Percentiles rank a stretch among this genome's conserved stretches.
phyloP scores from a whole-genome alignment of 352 stramenopile species.

The Phytopythium kandeliae region DNA sequence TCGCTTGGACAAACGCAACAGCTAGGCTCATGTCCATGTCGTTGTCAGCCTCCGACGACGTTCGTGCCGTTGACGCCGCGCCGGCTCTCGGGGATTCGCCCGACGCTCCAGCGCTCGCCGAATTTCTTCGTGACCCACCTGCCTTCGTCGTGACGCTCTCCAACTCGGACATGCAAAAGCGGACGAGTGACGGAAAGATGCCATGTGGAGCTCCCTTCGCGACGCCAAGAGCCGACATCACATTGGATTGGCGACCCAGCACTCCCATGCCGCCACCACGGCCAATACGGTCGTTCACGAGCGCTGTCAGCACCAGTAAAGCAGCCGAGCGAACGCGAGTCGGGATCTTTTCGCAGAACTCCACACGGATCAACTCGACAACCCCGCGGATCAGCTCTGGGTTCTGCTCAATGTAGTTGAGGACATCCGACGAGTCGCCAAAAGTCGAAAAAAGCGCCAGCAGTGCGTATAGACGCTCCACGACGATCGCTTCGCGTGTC shows the following conservation, averaged over 20 bases:
- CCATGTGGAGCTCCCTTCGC: conserved; percentile 73
- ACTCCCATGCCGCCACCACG: conserved; percentile 58
- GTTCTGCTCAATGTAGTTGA: conserved; percentile 74
- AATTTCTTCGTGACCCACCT: conserved; percentile 1
- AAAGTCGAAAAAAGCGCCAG: conserved; percentile 75
- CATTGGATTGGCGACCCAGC: conserved; percentile 73
- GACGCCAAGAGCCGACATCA: conserved; percentile 71
- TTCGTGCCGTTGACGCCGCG: neutral
- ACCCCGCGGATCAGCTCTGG: conserved; percentile 63
- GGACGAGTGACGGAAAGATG: conserved; percentile 77
- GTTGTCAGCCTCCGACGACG: conserved; percentile 35
- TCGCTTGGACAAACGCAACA: conserved; percentile 86
- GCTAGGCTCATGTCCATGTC: conserved; percentile 89
- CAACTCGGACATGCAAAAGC: conserved; percentile 72
- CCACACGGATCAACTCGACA: conserved; percentile 71
- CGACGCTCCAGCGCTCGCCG: conserved; percentile 8
- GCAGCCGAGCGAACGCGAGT: conserved; percentile 51
- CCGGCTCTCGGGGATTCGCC: conserved; percentile 1
- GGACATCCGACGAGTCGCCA: conserved; percentile 68
- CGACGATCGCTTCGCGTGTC: conserved; percentile 40
- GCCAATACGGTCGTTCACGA: conserved; percentile 73
- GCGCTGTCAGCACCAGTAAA: conserved; percentile 66
- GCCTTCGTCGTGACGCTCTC: conserved; percentile 20
- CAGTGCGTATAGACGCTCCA: conserved; percentile 68
- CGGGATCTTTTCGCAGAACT: conserved; percentile 54